Base-by-base conservation (phyloP, 2,329 filamentous ascomycete species). In the Dothiorella sarmentorum region DNA sequence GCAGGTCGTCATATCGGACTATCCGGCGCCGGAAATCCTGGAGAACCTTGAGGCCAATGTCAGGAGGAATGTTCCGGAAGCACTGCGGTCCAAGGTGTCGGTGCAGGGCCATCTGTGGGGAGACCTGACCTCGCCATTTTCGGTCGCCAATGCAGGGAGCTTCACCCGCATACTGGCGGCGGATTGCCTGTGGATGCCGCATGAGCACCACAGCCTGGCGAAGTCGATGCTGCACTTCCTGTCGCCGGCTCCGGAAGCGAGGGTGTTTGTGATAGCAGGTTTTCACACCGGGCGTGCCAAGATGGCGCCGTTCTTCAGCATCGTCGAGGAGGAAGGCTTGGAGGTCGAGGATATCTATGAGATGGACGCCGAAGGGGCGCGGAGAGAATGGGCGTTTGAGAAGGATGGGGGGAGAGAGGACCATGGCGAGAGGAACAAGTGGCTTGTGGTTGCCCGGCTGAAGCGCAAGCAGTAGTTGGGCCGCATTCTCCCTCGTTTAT, bases 141-240 rank as follows among this genome's bases (percentile, higher is more conserved):
- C 77, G 11, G 22, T 43, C 6, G 52, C 64, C 1, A 63, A 75
- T 52, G 71, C 71, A 11, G 72, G 73, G 7, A 59, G 63, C 1
- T 89, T 85, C 67, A 83, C 83, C 44, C 80, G 85, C 59, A 76
- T 91, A 38, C 72, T 90, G n/a, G 85, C 84, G 0, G 85, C 86
- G 62, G 87, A 91, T 72, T 90, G 87, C 66, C 79, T 89, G 59
- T 91, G 88, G 87, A 89, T 90, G 85, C 82, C 84, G 1, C 81
- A 80, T 76, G 82, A 90, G 75, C 88, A 91, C 71, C 78, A 72
- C n/a, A 87, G 85, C 69, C 78, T 91, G 24, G 80, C 80, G 45
- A 71, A 68, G 40, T 88, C 85, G 22, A 83, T 90, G 67, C 71
- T 78, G 4, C 83, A 84, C 71, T 88, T 90, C 67, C 75, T 90